These are phyloP conservation scores for Ambrosiella xylebori DNA, from an alignment of 2,329 filamentous ascomycete species.

Conservation along the genomic window DNA sequence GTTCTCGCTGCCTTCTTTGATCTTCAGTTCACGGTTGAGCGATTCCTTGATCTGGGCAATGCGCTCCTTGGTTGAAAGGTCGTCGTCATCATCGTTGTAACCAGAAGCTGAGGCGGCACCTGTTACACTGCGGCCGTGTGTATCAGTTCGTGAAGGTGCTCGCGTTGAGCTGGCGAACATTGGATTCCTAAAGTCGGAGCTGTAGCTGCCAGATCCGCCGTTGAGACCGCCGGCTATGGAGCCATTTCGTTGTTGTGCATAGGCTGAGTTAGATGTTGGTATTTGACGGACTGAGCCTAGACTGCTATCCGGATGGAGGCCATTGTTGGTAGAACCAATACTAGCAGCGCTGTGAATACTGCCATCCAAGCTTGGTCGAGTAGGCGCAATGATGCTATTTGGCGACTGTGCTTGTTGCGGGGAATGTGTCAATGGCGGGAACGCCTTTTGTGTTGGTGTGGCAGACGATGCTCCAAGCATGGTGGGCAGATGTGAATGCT, in stretches of 20 bases:
- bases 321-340: constrained; percentile 22
- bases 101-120: constrained; percentile 3
- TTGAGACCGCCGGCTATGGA: constrained; percentile 1
- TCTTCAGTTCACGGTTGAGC: constrained; percentile 91
- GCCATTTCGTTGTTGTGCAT: constrained; percentile 21
- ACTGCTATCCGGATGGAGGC: constrained; percentile 29
- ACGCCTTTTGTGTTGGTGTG: constrained; percentile 36
- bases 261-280: constrained; percentile 49
- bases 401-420: constrained; percentile 19
- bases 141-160: constrained; percentile 39
- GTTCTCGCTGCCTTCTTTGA: constrained; percentile 94
- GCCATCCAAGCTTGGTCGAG: constrained; percentile 12
- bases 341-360: constrained; percentile 39
- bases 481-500: constrained; percentile 16
- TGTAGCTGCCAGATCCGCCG: constrained; percentile 69
- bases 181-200: constrained; percentile 63
- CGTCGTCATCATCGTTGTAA: constrained; percentile 38
- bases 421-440: constrained; percentile 17
- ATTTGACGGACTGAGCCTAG: constrained; percentile 38
- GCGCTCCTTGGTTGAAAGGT: constrained; percentile 47
- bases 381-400: constrained; percentile 23
- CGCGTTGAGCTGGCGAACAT: constrained; percentile 41
- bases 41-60: constrained; percentile 63
- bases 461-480: constrained; percentile 35
- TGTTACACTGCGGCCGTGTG: constrained; percentile 18